Base-by-base conservation (phyloP, 257 asterid genomes). In the Nicotiana otophora region DNA sequence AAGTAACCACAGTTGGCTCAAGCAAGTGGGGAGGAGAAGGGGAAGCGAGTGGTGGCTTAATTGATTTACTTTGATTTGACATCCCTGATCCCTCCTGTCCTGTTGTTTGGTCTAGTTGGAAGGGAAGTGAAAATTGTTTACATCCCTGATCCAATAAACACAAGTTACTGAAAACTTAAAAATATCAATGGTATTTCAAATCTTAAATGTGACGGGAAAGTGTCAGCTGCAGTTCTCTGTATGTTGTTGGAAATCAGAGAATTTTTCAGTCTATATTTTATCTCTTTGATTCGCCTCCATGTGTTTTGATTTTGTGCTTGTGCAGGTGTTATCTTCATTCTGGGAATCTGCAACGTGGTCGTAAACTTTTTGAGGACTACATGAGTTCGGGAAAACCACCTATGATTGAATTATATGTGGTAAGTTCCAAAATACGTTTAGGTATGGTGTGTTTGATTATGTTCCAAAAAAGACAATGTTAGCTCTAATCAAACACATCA, bases 301-400 rank as follows among this genome's bases (percentile, higher is more conserved):
- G 64, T 61, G 54, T 34, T 28, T 17, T 36, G 51, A 9, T 42
- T 28, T 7, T 63, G 69, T 64, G 70, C 28, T 74, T 85, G 15
- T 86, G 82, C 90, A 96, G 99, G 90, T 93, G 98, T 88, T 90
- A 89, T 90, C 94, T 93, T 83, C 87, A 89, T 89, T 83, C 92
- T 77, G 98, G 97, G 46, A 88, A 93, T 82, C 54, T 93, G 63
- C 98, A 96, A 77, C 95, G 93, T 54, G 98, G 95, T 82, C 84
- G 79, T 66, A 91, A 87, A 79, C 11, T 88, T 36, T 94, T 93
- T 85, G 94, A 96, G 55, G 98, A 93, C 84, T 96, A 93, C 92
- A 87, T 89, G 89, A 90, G 68, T 19, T 84, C 97, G 1, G 92
- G 90, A 64, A 92, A 70, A 81, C 85, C 90, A 46, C 91, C 94